These are phyloP conservation scores for Alternaria sp. DNA, from an alignment of 2,329 filamentous ascomycete species.

Conservation along the genomic window DNA sequence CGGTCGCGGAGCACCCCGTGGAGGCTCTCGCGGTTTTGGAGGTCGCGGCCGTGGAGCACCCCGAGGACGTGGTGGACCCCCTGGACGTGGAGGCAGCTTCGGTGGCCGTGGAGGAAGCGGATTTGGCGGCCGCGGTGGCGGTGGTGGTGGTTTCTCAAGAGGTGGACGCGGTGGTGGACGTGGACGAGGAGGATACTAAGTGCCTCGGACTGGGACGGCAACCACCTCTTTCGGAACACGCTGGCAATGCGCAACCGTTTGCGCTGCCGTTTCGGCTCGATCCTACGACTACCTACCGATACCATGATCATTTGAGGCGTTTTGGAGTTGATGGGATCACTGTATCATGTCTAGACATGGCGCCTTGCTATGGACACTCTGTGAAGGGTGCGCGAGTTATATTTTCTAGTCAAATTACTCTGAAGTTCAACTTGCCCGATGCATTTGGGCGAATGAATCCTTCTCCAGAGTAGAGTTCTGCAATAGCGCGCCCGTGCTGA, in stretches of 20 bases:
- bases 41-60: constrained; percentile 59
- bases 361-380: constrained; percentile 25
- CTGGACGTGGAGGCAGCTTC: constrained; percentile 52
- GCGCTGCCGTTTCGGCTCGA: constrained; percentile 28
- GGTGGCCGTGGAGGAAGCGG: constrained; percentile 31
- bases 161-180: constrained; percentile 37
- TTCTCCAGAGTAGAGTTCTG: background rate
- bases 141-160: constrained; percentile 7
- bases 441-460: constrained; percentile 4
- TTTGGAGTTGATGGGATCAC: constrained; percentile 40
- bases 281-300: constrained; percentile 40
- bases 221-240: constrained; percentile 12
- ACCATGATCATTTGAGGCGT: constrained; percentile 47
- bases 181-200: constrained; percentile 45
- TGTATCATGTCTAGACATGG: constrained; percentile 37
- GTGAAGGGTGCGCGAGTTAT: constrained; percentile 14
- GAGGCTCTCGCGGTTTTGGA: constrained; percentile 37
- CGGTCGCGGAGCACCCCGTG: constrained; percentile 61
- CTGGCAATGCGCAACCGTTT: constrained; percentile 24
- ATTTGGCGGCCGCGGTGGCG: constrained; percentile 58
- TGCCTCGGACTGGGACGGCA: constrained; percentile 14
- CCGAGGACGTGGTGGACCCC: constrained; percentile 56
- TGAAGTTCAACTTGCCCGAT: constrained; percentile 9
- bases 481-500: background rate
- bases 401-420: constrained; percentile 21